Base-by-base conservation (phyloP, 257 asterid genomes). In the Eustoma russellianum region DNA sequence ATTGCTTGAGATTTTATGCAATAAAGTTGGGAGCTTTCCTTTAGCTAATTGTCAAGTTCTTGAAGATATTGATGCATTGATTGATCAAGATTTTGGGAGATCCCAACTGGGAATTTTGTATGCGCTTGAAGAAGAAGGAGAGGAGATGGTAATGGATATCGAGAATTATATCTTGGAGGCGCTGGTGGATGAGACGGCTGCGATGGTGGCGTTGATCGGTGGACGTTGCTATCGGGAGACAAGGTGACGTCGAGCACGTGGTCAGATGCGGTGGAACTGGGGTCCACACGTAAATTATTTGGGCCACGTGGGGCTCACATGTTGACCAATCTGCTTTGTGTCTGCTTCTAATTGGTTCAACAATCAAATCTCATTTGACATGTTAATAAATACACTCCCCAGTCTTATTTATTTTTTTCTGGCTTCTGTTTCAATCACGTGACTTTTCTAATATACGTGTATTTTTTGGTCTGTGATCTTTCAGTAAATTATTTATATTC, bases 11-110 rank as follows among this genome's bases (percentile, higher is more conserved):
- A 60, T 53, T 17, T 10, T 83, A 13, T 86, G 95, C 50, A 5
- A 9, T 57, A 74, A 48, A 15, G 74, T 83, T 0, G 69, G 45
- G 60, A 43, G 60, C 9, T 82, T 73, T 19, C 96, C 89, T 15
- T 68, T 66, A 16, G 88, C 81, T 1, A 66, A 75, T 12, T 86
- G 94, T 30, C 69, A 48, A 62, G 85, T 81, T 12, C 77, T 85
- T 8, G 94, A 80, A 49, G 96, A 83, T 46, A 82, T 90, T 7
- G 94, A 85, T n/a, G 68, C 68, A 1, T 50, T 90, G 73, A 66
- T 90, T 2, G 86, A 60, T 3, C 43, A 13, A 7, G 96, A 85
- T 61, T 48, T 80, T 49, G 1, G 67, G 0, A 63, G 61, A 46
- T 65, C 28, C 41, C 35, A 9, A 3, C 28, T 10, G 41, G 56